phyloP scores from a whole-genome alignment of 345 rosid genomes.

The Eucalyptus urophylla region DNA sequence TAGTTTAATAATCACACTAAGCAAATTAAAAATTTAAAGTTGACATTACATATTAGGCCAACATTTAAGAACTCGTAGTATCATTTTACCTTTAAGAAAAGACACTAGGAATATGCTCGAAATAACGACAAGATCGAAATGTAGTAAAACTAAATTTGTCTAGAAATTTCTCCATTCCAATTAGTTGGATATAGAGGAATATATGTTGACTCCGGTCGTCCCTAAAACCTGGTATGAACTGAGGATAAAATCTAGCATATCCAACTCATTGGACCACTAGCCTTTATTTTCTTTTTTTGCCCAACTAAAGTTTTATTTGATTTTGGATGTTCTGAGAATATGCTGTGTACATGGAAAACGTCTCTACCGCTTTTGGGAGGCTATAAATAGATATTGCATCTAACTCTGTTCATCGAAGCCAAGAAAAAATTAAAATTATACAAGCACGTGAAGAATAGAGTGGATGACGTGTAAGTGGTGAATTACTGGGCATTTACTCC shows the following conservation, averaged over 20 bases:
- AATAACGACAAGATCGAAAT: not conserved
- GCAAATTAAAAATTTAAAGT: not conserved
- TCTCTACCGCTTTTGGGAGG: not conserved
- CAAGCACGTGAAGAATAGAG: not conserved
- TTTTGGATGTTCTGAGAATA: not conserved
- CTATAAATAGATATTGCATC: not conserved
- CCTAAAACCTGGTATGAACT: not conserved
- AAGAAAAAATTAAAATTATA: not conserved
- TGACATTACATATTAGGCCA: not conserved
- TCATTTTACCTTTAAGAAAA: not conserved
- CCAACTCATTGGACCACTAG: not conserved
- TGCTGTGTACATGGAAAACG: not conserved
- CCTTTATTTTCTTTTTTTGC: not conserved
- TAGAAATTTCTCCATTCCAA: not conserved
- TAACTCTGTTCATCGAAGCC: not conserved
- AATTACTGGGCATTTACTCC: conserved; percentile 16
- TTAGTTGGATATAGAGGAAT: not conserved
- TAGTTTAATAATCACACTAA: not conserved
- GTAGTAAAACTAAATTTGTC: not conserved
- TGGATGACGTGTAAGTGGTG: not conserved
- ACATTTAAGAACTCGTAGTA: not conserved
- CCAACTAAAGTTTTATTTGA: not conserved
- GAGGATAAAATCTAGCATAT: not conserved
- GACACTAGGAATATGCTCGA: not conserved
- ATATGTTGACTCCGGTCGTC: not conserved